Percentiles rank a stretch among this genome's conserved stretches.
phyloP scores from a whole-genome alignment of 2,329 filamentous ascomycete species.

The Colletotrichum siamense region DNA sequence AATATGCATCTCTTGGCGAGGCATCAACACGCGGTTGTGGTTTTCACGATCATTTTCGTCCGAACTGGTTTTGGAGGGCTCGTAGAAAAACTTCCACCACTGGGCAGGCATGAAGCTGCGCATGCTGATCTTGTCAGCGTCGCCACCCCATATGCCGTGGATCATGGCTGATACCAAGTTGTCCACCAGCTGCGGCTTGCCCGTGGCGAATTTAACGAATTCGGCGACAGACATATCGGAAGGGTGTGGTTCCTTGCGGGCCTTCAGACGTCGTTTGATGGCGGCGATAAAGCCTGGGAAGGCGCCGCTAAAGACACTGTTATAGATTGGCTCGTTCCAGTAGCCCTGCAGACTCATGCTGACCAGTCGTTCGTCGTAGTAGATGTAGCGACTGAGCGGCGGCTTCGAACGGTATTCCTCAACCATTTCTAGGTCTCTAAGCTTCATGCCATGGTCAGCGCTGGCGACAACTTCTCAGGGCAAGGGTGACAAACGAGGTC shows the following conservation, averaged over 20 bases:
- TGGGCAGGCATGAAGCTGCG: conserved; percentile 59
- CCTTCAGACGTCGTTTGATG: conserved; percentile 37
- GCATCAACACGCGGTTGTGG: conserved; percentile 27
- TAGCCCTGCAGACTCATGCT: background rate
- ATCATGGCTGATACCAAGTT: conserved; percentile 78
- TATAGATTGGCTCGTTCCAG: conserved; percentile 35
- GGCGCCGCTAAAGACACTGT: conserved; percentile 36
- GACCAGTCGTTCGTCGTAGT: conserved; percentile 79
- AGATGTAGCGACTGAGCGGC: conserved; percentile 69
- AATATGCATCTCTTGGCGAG: conserved; percentile 32
- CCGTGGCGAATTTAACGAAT: conserved; percentile 63
- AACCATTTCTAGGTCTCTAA: conserved; percentile 10
- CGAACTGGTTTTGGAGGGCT: background rate
- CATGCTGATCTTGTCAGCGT: conserved; percentile 81
- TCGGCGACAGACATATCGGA: conserved; percentile 75
- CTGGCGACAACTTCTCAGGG: background rate
- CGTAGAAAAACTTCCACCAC: conserved; percentile 44
- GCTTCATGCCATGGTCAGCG: background rate
- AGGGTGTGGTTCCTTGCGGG: conserved; percentile 30
- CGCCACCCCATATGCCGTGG: conserved; percentile 93
- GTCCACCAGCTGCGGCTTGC: conserved; percentile 61
- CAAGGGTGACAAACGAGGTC: conserved; percentile 64
- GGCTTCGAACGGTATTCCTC: background rate
- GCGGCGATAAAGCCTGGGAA: conserved; percentile 34
- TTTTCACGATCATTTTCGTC: background rate